Evolutionary conservation across 495 filamentous ascomycete genomes (phyloP), one percentile per base, ranked within the genome.

Genomic region (Neohortaea acidophila): DNA sequence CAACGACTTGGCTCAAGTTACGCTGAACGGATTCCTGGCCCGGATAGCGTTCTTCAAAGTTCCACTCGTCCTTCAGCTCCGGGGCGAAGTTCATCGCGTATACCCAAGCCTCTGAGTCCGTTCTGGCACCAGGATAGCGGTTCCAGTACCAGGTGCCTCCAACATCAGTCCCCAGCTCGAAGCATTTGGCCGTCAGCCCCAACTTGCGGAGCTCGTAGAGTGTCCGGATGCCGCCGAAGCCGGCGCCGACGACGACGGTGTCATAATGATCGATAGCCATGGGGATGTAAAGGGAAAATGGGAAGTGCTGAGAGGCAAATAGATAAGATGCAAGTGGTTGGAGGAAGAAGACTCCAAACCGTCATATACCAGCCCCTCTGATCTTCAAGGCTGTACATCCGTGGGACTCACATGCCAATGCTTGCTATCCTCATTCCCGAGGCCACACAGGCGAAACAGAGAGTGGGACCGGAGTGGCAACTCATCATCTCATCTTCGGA

Each of bases 1-100:
- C n/a, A n/a, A n/a, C 73, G 0, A 72, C 61, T 3, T 57, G 47
- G 23, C 62, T 56, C 5, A 79, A 62, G 43, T 79, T 77, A 12
- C 44, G 10, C 18, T 32, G 10, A 15, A 32, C 29, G 7, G 10
- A 9, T 6, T 8, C 8, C 14, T 32, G 29, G 10, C 18, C 10
- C 18, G 29, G 29, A 15, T 8, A 32, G 6, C 29, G 7, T 15
- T 32, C 29, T 15, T 32, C 18, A 9, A 9, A 32, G 8, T 9
- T 17, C 29, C 29, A 32, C 8, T 32, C 29, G 14, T 32, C 14
- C 29, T 6, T 17, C 29, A 8, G 10, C 6, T 32, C 14, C 29
- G 14, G 29, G 14, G 18, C 10, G 24, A 27, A 27, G n/a, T n/a
- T 27, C 8, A 27, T 8, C 54, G 75, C 45, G 41, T 69, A 70